phyloP scores from a whole-genome alignment of 192 early-diverging fungal species.

The Irineochytrium annulatum region DNA sequence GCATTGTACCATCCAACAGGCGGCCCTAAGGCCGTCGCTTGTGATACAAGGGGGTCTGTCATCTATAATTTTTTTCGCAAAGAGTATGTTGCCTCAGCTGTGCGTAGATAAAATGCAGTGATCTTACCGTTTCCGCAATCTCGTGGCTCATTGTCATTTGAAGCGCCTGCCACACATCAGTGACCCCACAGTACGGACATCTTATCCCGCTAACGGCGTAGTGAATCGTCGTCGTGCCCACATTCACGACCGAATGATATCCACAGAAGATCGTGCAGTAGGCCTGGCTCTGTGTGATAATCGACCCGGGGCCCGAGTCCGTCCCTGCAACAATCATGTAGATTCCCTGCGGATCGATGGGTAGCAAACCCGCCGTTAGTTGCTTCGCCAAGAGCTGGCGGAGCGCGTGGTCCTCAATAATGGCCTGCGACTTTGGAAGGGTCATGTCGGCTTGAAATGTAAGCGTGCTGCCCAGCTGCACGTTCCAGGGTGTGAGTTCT shows the following conservation, averaged over 20 bases:
- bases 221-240: no score
- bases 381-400: slow-evolving; percentile 11
- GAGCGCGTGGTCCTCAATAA: slow-evolving; percentile 14
- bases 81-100: no score
- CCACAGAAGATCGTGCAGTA: slow-evolving; percentile 23
- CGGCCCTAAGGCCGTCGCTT: slow-evolving; percentile 9
- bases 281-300: slow-evolving; percentile 10
- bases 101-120: no score
- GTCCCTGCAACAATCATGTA: slow-evolving; percentile 16
- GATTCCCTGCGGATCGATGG: slow-evolving; percentile 5
- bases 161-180: slow-evolving; percentile 16
- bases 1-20: slow-evolving; percentile 22
- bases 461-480: background rate
- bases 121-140: slow-evolving; percentile 13
- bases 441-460: slow-evolving; percentile 10
- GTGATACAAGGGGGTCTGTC: slow-evolving; percentile 12
- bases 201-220: slow-evolving; percentile 16
- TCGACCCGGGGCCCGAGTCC: background rate
- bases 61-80: no score
- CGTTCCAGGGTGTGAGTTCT: no score
- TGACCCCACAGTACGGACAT: slow-evolving; percentile 19
- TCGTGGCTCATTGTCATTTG: slow-evolving; percentile 22
- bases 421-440: background rate
- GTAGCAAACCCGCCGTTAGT: slow-evolving; percentile 7
- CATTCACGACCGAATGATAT: no score